Evolutionary conservation across 495 filamentous ascomycete genomes (phyloP).

Genomic region (Trichoderma gamsii): DNA sequence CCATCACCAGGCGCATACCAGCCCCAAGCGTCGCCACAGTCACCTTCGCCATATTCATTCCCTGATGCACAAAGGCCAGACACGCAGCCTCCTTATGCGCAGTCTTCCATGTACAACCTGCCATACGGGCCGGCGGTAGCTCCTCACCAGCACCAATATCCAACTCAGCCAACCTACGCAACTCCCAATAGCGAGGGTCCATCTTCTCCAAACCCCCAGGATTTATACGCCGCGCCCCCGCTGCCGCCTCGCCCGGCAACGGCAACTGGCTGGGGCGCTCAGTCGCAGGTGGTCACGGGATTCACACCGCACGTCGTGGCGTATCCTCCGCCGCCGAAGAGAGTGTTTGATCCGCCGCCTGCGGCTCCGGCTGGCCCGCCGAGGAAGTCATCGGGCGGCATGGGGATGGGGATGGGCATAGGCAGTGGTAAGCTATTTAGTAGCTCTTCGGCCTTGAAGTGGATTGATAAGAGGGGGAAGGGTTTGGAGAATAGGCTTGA

Average conservation of each 20-base stretch:
- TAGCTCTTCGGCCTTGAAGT: not conserved
- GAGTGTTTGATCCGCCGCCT: not conserved
- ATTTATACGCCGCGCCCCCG: not conserved
- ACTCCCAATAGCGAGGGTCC: not conserved
- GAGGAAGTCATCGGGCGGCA: not conserved
- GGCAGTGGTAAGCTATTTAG: not conserved
- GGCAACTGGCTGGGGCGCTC: not conserved
- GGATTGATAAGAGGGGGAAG: not conserved
- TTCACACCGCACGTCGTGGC: not conserved
- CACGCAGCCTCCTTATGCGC: not conserved
- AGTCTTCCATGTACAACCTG: not conserved
- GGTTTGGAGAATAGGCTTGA: not conserved
- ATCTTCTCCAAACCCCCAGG: not conserved
- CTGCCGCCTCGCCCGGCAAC: slow-evolving; percentile 4
- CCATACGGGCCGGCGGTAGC: not conserved
- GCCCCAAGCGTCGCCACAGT: not conserved
- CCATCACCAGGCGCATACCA: not conserved
- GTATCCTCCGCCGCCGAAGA: slow-evolving; percentile 4
- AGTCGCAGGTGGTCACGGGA: not conserved
- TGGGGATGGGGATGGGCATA: not conserved
- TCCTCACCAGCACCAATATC: slow-evolving; percentile 1
- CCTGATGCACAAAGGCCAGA: not conserved
- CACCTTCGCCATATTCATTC: not conserved
- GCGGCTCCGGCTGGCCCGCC: not conserved
- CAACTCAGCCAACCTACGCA: not conserved